A percentile compares a stretch with the other conserved stretches of the same genome.
phyloP scores from a whole-genome alignment of 192 early-diverging fungal species.

The Linnemannia zychae region DNA sequence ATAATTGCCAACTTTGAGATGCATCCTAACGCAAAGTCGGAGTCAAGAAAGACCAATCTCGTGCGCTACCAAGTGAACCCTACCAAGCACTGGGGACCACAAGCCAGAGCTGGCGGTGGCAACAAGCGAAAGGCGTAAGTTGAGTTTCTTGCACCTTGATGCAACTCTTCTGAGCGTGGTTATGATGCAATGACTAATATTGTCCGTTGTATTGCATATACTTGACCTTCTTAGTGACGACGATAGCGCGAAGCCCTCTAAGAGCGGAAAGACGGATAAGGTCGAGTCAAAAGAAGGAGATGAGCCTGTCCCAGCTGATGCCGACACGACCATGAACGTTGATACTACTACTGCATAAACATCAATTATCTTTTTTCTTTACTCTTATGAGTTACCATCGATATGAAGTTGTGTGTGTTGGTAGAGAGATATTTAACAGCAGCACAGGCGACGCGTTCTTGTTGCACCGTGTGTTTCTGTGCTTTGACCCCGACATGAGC shows the following conservation, averaged over 20 bases:
- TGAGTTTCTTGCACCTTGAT: neutral
- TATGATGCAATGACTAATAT: neutral
- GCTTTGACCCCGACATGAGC: neutral
- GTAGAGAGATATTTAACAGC: neutral
- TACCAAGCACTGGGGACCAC: slow-evolving; percentile 97
- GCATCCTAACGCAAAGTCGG: slow-evolving; percentile 80
- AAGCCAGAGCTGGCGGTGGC: slow-evolving; percentile 74
- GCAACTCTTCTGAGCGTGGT: neutral
- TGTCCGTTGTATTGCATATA: neutral
- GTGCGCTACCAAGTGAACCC: slow-evolving; percentile 98
- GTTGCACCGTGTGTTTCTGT: neutral
- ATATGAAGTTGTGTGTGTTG: neutral
- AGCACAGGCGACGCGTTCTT: neutral
- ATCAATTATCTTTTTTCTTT: neutral
- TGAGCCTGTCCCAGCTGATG: neutral
- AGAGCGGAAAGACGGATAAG: slow-evolving; percentile 10
- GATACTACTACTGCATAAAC: neutral
- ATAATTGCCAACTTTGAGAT: slow-evolving; percentile 78
- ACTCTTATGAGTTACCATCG: neutral
- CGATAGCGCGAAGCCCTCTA: slow-evolving; percentile 1
- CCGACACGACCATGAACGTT: neutral
- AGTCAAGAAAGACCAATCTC: slow-evolving; percentile 83
- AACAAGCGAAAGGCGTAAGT: slow-evolving; percentile 64
- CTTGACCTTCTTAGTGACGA: slow-evolving; percentile 5
- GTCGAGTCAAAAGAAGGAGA: neutral